phyloP scores from a whole-genome alignment of 352 stramenopile genomes.

The Globisporangium uncinulatum region DNA sequence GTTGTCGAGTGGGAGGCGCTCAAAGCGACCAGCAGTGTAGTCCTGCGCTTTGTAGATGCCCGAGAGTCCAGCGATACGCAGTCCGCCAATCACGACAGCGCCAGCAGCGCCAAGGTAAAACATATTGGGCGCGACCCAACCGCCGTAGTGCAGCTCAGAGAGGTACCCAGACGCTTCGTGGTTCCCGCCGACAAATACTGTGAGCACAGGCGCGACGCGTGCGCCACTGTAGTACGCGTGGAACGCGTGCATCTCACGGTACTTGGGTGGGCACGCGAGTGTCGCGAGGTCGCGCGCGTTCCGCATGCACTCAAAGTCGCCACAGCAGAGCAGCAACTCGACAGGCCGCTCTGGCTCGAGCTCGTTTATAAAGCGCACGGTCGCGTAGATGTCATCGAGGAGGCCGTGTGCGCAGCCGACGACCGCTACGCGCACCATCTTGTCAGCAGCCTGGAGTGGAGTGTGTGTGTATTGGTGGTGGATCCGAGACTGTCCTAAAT shows the following conservation, averaged over 20 bases:
- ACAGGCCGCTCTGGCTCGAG: conserved; percentile 74
- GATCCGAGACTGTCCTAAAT: neutral
- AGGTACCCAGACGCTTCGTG: conserved; percentile 94
- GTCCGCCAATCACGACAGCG: conserved; percentile 65
- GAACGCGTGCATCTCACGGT: conserved; percentile 79
- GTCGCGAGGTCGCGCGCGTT: conserved; percentile 93
- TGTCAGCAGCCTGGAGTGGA: neutral
- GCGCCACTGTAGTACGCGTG: conserved; percentile 90
- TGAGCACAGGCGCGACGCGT: conserved; percentile 84
- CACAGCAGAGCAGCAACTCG: conserved; percentile 97
- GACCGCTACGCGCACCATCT: conserved; percentile 73
- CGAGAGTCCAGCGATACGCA: conserved; percentile 90
- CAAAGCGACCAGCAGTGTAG: conserved; percentile 72
- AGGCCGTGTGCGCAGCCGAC: conserved; percentile 98
- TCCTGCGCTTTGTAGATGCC: conserved; percentile 90
- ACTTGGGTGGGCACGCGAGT: conserved; percentile 91
- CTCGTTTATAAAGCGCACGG: conserved; percentile 89
- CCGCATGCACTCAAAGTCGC: conserved; percentile 98
- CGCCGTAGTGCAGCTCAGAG: conserved; percentile 92
- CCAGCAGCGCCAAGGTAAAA: conserved; percentile 92
- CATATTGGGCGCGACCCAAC: conserved; percentile 94
- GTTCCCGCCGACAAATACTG: conserved; percentile 95
- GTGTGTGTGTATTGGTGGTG: neutral
- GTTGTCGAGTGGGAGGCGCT: conserved; percentile 85
- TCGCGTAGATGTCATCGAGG: conserved; percentile 97